Evolutionary conservation across 805 yeast species (phyloP).

Genomic region (Wickerhamomyces xylosicus): DNA sequence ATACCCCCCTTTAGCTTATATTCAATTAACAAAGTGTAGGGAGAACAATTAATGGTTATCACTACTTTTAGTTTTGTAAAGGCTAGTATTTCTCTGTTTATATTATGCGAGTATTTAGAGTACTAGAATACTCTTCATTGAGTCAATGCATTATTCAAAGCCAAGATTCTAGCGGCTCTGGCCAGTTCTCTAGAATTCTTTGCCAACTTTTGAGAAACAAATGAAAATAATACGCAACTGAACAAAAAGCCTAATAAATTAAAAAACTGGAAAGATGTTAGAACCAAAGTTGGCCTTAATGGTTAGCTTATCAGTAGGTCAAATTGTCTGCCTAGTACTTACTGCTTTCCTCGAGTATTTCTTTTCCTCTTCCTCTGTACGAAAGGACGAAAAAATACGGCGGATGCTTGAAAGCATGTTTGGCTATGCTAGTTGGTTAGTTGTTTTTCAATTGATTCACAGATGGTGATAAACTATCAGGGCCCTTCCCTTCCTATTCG

Average conservation of each 20-base stretch:
- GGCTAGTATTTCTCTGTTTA: background rate
- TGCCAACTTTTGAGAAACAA: slow-evolving; percentile 53
- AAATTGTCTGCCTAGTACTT: slow-evolving; percentile 16
- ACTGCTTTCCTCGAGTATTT: slow-evolving; percentile 64
- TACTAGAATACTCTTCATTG: slow-evolving; percentile 1
- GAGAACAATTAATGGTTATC: too few species aligned
- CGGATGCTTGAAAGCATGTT: slow-evolving; percentile 69
- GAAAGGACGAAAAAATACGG: slow-evolving; percentile 67
- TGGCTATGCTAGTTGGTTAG: too few species aligned
- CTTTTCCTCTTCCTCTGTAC: slow-evolving; percentile 82
- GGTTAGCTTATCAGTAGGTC: background rate
- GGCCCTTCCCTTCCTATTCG: too few species aligned
- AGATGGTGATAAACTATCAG: too few species aligned
- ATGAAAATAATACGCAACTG: slow-evolving; percentile 70
- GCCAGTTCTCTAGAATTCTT: slow-evolving; percentile 18
- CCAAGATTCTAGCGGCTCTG: slow-evolving; percentile 14
- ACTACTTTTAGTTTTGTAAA: too few species aligned
- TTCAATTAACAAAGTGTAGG: too few species aligned
- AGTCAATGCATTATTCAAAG: slow-evolving; percentile 13
- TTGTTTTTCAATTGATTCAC: too few species aligned
- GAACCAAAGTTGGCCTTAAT: too few species aligned
- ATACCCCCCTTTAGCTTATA: background rate
- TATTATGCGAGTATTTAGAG: background rate
- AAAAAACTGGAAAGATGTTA: slow-evolving; percentile 33
- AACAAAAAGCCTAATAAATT: slow-evolving; percentile 73